Evolutionary conservation across 2,329 filamentous ascomycete genomes (phyloP).

Genomic region (Fusarium pininemorale): DNA sequence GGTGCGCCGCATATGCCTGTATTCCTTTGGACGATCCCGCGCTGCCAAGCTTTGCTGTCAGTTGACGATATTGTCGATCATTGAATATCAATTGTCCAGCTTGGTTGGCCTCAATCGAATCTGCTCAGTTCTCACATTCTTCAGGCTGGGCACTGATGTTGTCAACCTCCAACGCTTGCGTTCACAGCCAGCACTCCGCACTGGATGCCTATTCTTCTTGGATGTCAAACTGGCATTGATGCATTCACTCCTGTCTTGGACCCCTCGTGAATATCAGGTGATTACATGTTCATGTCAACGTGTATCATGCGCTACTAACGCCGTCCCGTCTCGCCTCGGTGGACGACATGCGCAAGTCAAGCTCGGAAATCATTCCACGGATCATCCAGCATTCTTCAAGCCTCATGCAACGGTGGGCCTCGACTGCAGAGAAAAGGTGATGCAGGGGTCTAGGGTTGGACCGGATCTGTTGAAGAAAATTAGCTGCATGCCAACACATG

Average conservation of each 20-base stretch:
- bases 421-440: background rate
- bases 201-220: too few species aligned
- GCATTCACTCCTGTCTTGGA: background rate
- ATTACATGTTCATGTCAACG: background rate
- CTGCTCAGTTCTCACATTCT: background rate
- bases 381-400: background rate
- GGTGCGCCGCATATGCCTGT: background rate
- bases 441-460: background rate
- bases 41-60: conserved; percentile 1
- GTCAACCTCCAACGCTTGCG: background rate
- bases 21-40: background rate
- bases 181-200: background rate
- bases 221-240: background rate
- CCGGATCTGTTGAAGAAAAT: background rate
- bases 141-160: background rate
- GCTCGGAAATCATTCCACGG: too few species aligned
- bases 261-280: background rate
- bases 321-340: background rate
- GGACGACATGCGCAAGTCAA: background rate
- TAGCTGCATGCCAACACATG: background rate
- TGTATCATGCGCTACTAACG: background rate
- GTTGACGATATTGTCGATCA: background rate
- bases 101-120: background rate
- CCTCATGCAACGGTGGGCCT: background rate
- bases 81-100: background rate